Conservation (phyloP, 2,329 filamentous ascomycete species). For the Diaporthe citri region DNA sequence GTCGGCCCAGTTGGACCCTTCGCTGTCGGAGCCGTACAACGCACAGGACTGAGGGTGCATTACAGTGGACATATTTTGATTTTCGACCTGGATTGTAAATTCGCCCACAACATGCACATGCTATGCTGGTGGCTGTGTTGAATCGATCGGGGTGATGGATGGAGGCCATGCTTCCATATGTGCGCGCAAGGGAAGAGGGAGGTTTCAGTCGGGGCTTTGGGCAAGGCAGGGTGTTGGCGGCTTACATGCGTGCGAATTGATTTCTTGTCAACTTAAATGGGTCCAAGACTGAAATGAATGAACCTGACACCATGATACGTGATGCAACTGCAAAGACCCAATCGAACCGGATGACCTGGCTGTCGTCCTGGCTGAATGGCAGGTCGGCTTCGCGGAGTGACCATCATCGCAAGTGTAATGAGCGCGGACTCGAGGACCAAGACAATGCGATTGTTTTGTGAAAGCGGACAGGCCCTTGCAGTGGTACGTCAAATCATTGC, state of each 20-base stretch:
- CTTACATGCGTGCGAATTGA: conserved; percentile 33
- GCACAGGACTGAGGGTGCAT: conserved; percentile 35
- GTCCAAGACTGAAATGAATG: background rate
- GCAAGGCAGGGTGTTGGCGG: conserved; percentile 29
- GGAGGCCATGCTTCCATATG: background rate
- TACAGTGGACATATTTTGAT: conserved; percentile 4
- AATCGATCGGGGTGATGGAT: conserved; percentile 4
- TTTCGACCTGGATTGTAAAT: conserved; percentile 15
- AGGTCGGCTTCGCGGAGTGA: background rate
- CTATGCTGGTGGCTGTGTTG: conserved; percentile 23
- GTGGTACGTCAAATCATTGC: background rate
- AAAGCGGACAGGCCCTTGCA: background rate
- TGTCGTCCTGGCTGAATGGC: background rate
- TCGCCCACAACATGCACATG: conserved; percentile 16
- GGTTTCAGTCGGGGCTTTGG: conserved; percentile 5
- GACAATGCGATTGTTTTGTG: conserved; percentile 39
- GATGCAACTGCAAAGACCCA: background rate
- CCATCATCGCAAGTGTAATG: background rate
- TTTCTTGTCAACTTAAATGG: conserved; percentile 21
- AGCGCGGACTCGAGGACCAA: conserved; percentile 27
- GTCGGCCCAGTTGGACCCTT: conserved; percentile 34
- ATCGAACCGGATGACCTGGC: background rate
- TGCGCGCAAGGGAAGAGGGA: background rate
- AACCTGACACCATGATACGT: conserved; percentile 4
- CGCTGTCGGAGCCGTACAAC: conserved; percentile 38